Evolutionary conservation across 768 basidiomycete species (phyloP).

Genomic region (Tulasnella sp.): DNA sequence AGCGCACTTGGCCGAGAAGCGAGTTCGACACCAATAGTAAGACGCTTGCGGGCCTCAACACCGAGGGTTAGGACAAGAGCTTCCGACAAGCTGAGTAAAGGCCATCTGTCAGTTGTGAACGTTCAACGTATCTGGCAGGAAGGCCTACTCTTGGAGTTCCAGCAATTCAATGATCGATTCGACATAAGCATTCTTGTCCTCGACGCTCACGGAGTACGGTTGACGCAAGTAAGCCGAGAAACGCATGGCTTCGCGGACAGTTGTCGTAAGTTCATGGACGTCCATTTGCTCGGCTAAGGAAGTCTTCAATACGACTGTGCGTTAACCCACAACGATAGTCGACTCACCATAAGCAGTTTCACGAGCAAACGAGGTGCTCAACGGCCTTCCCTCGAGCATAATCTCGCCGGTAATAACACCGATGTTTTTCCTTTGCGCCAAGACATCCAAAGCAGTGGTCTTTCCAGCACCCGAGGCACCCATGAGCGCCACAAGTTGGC

Average conservation of each 20-base stretch:
- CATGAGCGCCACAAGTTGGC: slow-evolving; percentile 33
- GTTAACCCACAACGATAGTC: slow-evolving; percentile 10
- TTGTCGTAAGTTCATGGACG: slow-evolving; percentile 38
- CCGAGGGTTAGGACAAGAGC: neutral
- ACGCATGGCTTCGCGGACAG: slow-evolving; percentile 38
- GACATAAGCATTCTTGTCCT: slow-evolving; percentile 30
- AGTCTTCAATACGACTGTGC: slow-evolving; percentile 28
- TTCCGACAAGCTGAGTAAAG: neutral
- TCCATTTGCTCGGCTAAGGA: slow-evolving; percentile 35
- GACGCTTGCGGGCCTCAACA: slow-evolving; percentile 31
- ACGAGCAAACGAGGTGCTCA: slow-evolving; percentile 16
- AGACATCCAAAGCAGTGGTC: slow-evolving; percentile 26
- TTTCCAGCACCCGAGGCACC: slow-evolving; percentile 35
- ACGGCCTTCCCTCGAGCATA: slow-evolving; percentile 24
- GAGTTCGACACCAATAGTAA: slow-evolving; percentile 44
- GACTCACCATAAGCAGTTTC: slow-evolving; percentile 27
- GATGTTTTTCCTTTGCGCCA: slow-evolving; percentile 26
- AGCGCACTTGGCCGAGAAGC: slow-evolving; percentile 57
- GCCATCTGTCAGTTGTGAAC: neutral
- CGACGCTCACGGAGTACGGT: slow-evolving; percentile 25
- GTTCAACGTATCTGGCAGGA: too few relatives aligned
- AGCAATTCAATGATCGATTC: slow-evolving; percentile 35
- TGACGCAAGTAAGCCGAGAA: slow-evolving; percentile 39
- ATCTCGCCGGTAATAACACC: slow-evolving; percentile 35
- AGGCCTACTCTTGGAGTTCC: slow-evolving; percentile 30